Evolutionary conservation across 805 yeast species (phyloP).

Genomic region (Candida corydali): DNA sequence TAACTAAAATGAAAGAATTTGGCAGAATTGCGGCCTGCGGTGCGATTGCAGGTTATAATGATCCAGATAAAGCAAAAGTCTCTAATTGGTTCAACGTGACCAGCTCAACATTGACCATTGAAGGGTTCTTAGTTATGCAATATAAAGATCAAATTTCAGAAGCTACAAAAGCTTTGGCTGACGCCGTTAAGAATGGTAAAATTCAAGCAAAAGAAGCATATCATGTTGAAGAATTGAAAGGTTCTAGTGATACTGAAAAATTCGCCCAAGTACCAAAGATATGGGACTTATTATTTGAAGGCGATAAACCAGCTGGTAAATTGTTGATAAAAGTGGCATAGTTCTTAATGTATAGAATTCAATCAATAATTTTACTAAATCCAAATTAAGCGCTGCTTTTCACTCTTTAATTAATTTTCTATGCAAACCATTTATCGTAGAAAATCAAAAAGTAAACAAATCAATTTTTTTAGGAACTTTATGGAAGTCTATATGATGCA

Average conservation of each 20-base stretch:
- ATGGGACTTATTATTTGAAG: constrained; percentile 46
- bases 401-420: background rate
- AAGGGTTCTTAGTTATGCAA: constrained; percentile 53
- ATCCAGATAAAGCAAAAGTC: constrained; percentile 32
- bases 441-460: constrained; percentile 4
- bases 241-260: constrained; percentile 18
- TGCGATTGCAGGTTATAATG: constrained; percentile 56
- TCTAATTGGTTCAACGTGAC: constrained; percentile 41
- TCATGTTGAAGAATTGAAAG: constrained; percentile 34
- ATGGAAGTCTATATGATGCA: background rate
- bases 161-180: constrained; percentile 31
- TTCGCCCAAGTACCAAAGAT: constrained; percentile 42
- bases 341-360: background rate
- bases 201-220: constrained; percentile 32
- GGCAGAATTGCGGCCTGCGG: constrained; percentile 62
- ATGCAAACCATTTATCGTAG: background rate
- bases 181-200: constrained; percentile 38
- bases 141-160: constrained; percentile 30
- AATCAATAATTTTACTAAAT: background rate
- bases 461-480: background rate
- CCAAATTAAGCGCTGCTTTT: too few species aligned
- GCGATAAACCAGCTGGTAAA: constrained; percentile 45
- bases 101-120: constrained; percentile 45
- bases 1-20: constrained; percentile 30
- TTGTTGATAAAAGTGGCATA: constrained; percentile 40